A percentile compares a stretch with the other conserved stretches of the same genome.
Conservation (phyloP, 306 rosid species). For the Castanea sativa region DNA sequence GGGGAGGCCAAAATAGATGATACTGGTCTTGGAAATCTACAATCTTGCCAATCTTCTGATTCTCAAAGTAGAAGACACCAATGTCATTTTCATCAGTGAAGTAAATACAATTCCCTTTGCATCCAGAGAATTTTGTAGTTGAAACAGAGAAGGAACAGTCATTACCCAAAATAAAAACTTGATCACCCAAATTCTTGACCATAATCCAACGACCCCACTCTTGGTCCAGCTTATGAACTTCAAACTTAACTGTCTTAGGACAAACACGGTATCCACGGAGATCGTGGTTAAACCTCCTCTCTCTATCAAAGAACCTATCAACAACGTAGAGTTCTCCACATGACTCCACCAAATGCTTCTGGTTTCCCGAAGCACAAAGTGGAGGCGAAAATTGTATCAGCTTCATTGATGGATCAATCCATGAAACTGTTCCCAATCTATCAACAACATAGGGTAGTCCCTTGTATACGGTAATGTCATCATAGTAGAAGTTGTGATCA, state of each 20-base stretch:
- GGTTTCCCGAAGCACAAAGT: slow-evolving; percentile 38
- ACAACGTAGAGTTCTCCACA: not conserved
- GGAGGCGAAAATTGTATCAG: slow-evolving; percentile 51
- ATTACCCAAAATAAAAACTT: slow-evolving; percentile 19
- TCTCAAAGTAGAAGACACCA: slow-evolving; percentile 17
- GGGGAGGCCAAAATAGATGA: slow-evolving; percentile 26
- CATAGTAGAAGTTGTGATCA: slow-evolving; percentile 29
- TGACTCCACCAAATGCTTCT: slow-evolving; percentile 52
- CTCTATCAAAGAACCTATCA: slow-evolving; percentile 12
- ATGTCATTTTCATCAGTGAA: not conserved
- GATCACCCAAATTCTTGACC: slow-evolving; percentile 26
- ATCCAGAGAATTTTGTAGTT: slow-evolving; percentile 20
- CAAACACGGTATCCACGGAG: not conserved
- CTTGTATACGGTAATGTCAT: slow-evolving; percentile 52
- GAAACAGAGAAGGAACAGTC: slow-evolving; percentile 28
- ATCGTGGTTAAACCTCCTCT: not conserved
- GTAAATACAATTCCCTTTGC: slow-evolving; percentile 27
- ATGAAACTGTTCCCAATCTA: slow-evolving; percentile 55
- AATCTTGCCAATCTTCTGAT: not conserved
- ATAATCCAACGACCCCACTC: slow-evolving; percentile 31
- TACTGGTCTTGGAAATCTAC: not conserved
- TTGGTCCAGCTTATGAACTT: too few species aligned
- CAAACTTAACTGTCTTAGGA: not conserved
- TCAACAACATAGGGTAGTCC: slow-evolving; percentile 60
- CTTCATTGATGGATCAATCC: slow-evolving; percentile 39